A percentile compares a stretch with the other conserved stretches of the same genome.
These are phyloP conservation scores for Dendrocalamus latiflorus DNA, from an alignment of 202 grass and related monocot species.

Conservation along the genomic window DNA sequence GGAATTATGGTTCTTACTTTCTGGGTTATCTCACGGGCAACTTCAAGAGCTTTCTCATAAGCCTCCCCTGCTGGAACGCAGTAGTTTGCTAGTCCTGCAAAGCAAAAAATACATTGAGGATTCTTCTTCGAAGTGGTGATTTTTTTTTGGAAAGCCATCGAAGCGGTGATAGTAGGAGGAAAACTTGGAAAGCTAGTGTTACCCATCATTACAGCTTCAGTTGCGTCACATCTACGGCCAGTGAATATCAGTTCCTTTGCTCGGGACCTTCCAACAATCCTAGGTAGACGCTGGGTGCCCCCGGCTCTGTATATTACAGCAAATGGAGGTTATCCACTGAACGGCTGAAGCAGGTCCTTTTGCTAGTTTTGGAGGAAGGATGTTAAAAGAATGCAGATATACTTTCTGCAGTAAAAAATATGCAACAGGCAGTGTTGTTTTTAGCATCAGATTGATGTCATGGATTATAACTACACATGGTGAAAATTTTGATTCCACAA, in stretches of 20 bases:
- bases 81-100: conserved; percentile 56
- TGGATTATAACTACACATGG: background rate
- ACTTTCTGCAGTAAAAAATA: background rate
- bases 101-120: background rate
- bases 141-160: too few species aligned
- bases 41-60: conserved; percentile 53
- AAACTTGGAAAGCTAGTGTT: conserved; percentile 9
- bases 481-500: background rate
- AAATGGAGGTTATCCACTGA: background rate
- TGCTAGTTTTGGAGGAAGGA: background rate
- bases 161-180: background rate
- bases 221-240: conserved; percentile 40
- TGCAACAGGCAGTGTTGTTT: background rate
- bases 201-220: conserved; percentile 66
- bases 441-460: too few species aligned
- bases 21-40: conserved; percentile 62
- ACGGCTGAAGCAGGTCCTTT: background rate
- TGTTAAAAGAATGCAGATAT: background rate
- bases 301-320: conserved; percentile 45
- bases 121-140: background rate
- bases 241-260: conserved; percentile 85
- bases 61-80: conserved; percentile 68
- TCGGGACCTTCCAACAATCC: conserved; percentile 57
- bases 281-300: conserved; percentile 72
- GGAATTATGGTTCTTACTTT: conserved; percentile 40